Conservation (phyloP, 192 early-diverging fungal genomes). For the Backusella sp. region DNA sequence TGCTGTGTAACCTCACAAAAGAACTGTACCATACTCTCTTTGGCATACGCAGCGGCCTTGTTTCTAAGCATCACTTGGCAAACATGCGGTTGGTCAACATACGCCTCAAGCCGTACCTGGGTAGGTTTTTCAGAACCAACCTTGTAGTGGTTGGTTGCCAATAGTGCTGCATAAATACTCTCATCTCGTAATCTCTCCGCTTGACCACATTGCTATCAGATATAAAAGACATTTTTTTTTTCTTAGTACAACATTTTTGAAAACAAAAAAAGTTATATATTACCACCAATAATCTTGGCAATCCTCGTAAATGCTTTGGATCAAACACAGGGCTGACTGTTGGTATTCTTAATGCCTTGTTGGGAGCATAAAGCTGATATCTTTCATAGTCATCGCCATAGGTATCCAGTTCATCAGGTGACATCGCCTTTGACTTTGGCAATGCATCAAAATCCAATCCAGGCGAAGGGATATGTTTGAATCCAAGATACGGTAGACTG, state of each 20-base stretch:
- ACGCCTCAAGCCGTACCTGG: slow-evolving; percentile 38
- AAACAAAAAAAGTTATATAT: neutral
- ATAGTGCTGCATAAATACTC: slow-evolving; percentile 43
- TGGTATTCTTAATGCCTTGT: slow-evolving; percentile 39
- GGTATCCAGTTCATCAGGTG: neutral
- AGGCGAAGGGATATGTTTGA: slow-evolving; percentile 37
- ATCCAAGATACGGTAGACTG: slow-evolving; percentile 44
- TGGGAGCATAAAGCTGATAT: slow-evolving; percentile 46
- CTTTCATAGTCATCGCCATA: slow-evolving; percentile 23
- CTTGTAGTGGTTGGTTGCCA: slow-evolving; percentile 23
- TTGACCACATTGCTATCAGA: slow-evolving; percentile 39
- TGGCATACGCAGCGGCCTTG: neutral
- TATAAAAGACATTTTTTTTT: neutral
- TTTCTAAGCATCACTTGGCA: slow-evolving; percentile 35
- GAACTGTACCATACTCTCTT: slow-evolving; percentile 19
- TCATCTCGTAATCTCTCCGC: slow-evolving; percentile 49
- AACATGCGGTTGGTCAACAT: slow-evolving; percentile 53
- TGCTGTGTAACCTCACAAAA: neutral
- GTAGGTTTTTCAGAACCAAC: neutral
- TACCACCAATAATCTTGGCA: slow-evolving; percentile 47
- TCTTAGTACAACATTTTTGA: neutral
- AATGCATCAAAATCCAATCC: slow-evolving; percentile 24
- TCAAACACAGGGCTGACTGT: slow-evolving; percentile 49
- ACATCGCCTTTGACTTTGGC: neutral
- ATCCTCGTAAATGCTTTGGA: slow-evolving; percentile 30